Evolutionary conservation across 176 grass and related monocot species (phyloP).

Genomic region (Oryza meridionalis): DNA sequence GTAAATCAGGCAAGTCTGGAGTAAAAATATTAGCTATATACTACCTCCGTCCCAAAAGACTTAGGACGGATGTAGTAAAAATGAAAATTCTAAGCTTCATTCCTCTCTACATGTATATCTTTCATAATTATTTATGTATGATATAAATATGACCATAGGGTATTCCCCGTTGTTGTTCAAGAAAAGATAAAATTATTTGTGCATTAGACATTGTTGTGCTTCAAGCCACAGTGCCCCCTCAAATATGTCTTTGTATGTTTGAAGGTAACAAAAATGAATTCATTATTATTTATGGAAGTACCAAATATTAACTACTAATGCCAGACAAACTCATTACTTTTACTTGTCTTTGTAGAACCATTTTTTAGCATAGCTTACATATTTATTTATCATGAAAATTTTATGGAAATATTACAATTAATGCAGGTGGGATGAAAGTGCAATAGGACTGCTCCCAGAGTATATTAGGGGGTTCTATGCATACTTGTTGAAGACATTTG

Average conservation of each 20-base stretch:
- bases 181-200: too few species aligned
- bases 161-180: too few species aligned
- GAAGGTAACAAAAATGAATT: background rate
- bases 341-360: background rate
- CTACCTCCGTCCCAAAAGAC: too few species aligned
- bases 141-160: too few species aligned
- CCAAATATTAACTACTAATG: background rate
- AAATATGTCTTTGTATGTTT: background rate
- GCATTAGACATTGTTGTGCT: background rate
- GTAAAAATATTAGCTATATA: too few species aligned
- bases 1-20: too few species aligned
- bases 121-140: too few species aligned
- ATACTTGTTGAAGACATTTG: slow-evolving; percentile 40
- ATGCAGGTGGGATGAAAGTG: slow-evolving; percentile 46
- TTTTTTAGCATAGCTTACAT: background rate
- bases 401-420: background rate
- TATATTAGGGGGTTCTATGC: slow-evolving; percentile 41
- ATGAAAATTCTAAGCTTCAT: too few species aligned
- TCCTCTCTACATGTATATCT: too few species aligned
- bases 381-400: background rate
- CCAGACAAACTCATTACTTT: background rate
- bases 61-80: too few species aligned
- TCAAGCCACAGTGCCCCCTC: background rate
- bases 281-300: background rate
- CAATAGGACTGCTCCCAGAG: slow-evolving; percentile 34